Evolutionary conservation across 139 green algal genomes (phyloP), one percentile per base, ranked within the genome.

Genomic region (Micractinium sp.): DNA sequence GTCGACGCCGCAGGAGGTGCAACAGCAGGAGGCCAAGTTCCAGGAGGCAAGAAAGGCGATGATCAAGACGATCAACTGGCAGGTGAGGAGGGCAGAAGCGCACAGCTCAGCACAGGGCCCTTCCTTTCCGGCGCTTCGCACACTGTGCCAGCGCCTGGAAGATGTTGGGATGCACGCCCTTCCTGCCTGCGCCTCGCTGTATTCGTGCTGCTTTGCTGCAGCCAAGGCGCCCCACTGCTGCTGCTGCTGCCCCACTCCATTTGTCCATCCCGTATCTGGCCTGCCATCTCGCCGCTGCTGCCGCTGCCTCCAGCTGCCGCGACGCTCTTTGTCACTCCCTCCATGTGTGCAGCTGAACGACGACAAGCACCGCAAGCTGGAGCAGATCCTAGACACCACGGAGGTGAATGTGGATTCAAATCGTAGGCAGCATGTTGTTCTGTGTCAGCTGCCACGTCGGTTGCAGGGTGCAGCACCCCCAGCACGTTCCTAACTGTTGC

Each of bases 281-380:
- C 25, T 13, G 0, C 67, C 22, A 33, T 14, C 67, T 33, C 25
- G 25, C 67, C 25, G 29, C 25, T 31, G 23, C 67, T 75, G 67
- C 74, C 18, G 33, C 0, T 53, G 33, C 74, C 74, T 25, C 63
- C 74, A 29, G 33, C 0, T 53, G 33, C 74, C 74, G 16, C 63
- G 16, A 25, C 23, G 63, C 76, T 36, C 13, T 29, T 82, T 66
- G 19, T 83, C 1, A 0, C 27, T 7, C 14, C 47, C 7, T 41
- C 5, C 25, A 14, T 12, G 2, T 1, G 27, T 78, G 63, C 63
- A 80, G 66, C 29, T 92, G 18, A 89, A 80, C 7, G 90, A 92
- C 25, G 82, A 92, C 66, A 91, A 91, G 81, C 90, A 92, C 82
- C 25, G 86, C 14, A 82, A 81, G 67, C 76, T 86, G 80, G 67